Evolutionary conservation across 202 grass and related monocot genomes (phyloP).

Genomic region (Saccharum hybrid): DNA sequence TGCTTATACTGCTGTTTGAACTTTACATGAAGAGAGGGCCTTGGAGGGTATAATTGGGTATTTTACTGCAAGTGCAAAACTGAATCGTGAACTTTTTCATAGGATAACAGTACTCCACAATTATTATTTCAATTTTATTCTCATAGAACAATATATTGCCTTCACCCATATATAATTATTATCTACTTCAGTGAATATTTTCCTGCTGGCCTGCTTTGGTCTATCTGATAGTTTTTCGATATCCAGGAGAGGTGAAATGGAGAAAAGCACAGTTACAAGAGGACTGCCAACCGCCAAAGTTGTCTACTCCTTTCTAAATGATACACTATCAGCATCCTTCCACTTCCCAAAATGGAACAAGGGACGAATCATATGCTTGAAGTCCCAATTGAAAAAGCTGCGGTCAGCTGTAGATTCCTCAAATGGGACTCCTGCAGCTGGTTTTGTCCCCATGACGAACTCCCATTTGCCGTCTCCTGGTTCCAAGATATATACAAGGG

Average conservation of each 20-base stretch:
- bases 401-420: conserved; percentile 56
- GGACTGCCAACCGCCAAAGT: conserved; percentile 71
- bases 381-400: conserved; percentile 78
- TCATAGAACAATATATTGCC: neutral
- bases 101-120: neutral
- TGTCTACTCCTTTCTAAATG: conserved; percentile 76
- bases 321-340: conserved; percentile 72
- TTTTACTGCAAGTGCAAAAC: neutral
- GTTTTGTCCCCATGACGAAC: conserved; percentile 59
- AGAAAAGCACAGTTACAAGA: conserved; percentile 80
- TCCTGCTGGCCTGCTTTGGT: conserved; percentile 30
- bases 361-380: conserved; percentile 79
- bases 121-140: neutral
- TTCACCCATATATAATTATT: neutral
- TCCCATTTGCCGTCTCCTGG: conserved; percentile 55
- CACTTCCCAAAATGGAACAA: conserved; percentile 94
- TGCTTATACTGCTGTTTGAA: neutral
- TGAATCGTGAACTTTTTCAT: neutral
- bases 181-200: neutral
- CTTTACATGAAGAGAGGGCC: conserved; percentile 6
- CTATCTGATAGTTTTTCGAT: conserved; percentile 41
- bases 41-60: neutral
- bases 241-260: conserved; percentile 82
- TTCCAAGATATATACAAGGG: conserved; percentile 58
- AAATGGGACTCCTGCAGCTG: conserved; percentile 40